A percentile compares a stretch with the other conserved stretches of the same genome.
phyloP scores from a whole-genome alignment of 371 early-diverging fungal species.

The Batkoa obscura region DNA sequence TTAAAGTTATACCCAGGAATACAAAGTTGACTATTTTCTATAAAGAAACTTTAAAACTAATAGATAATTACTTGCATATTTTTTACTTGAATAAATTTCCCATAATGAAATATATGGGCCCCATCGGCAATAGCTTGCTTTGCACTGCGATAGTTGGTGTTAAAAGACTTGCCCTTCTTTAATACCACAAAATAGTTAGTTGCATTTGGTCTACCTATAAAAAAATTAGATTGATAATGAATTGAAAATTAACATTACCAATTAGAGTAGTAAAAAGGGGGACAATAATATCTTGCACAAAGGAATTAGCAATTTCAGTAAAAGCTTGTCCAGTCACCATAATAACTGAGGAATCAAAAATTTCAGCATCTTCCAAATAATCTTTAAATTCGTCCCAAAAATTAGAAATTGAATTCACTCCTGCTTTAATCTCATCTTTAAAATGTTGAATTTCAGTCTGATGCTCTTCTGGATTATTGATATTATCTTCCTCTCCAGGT shows the following conservation, averaged over 20 bases:
- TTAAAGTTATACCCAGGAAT: neutral
- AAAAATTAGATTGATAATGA: too few relatives aligned
- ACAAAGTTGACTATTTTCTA: constrained; percentile 5
- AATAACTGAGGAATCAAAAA: neutral
- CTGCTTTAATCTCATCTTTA: constrained; percentile 1
- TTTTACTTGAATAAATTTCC: constrained; percentile 1
- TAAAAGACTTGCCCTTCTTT: neutral
- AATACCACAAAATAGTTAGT: neutral
- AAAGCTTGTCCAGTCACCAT: constrained; percentile 3
- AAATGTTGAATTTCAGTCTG: neutral
- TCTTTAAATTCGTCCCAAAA: constrained; percentile 4
- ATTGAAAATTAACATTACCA: neutral
- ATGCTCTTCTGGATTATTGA: neutral
- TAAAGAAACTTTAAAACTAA: neutral
- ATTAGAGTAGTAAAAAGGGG: neutral
- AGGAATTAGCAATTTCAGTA: neutral
- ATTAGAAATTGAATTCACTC: neutral
- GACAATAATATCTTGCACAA: neutral
- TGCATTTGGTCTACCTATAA: neutral
- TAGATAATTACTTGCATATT: neutral
- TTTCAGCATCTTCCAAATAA: neutral
- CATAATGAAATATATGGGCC: neutral
- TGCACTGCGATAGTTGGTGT: neutral
- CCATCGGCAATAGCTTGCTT: neutral
- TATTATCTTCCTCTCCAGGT: too few relatives aligned